Evolutionary conservation across 257 asterid genomes (phyloP).

Genomic region (Schizonepeta tenuifolia): DNA sequence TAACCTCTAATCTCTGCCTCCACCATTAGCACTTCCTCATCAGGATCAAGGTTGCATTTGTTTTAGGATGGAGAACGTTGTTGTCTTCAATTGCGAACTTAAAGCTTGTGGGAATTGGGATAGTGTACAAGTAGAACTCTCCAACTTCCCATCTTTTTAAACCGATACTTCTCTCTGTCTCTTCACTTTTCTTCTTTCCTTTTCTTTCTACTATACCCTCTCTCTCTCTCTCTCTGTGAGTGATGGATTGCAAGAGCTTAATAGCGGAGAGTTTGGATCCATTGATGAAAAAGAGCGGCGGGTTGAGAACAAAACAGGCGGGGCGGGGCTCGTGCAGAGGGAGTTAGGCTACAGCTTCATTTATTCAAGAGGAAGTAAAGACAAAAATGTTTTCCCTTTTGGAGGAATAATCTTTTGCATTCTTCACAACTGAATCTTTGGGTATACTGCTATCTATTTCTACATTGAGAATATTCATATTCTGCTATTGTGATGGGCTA

Average conservation of each 20-base stretch:
- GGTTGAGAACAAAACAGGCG: constrained; percentile 95
- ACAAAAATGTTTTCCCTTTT: constrained; percentile 19
- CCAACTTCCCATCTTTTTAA: constrained; percentile 5
- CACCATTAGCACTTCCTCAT: neutral
- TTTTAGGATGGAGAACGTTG: constrained; percentile 62
- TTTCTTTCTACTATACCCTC: neutral
- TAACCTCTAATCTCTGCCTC: constrained; percentile 48
- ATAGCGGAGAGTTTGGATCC: constrained; percentile 77
- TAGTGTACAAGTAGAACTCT: constrained; percentile 75
- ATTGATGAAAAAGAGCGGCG: constrained; percentile 86
- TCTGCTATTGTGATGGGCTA: constrained; percentile 66
- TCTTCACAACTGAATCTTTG: constrained; percentile 31
- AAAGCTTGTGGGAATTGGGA: constrained; percentile 89
- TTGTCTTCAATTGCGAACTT: constrained; percentile 68
- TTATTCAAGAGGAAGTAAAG: neutral
- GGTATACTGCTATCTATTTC: constrained; percentile 25
- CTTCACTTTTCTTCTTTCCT: constrained; percentile 10
- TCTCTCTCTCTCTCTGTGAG: constrained; percentile 29
- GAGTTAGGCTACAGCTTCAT: constrained; percentile 62
- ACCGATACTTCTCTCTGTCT: neutral
- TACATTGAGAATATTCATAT: constrained; percentile 17
- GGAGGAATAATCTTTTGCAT: constrained; percentile 38
- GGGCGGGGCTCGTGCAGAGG: constrained; percentile 98
- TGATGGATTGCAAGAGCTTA: constrained; percentile 64
- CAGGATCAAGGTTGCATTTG: constrained; percentile 4